Percentiles rank a stretch among this genome's conserved stretches.
phyloP scores from a whole-genome alignment of 1,139 yeast species.

The Hyphopichia fennica region DNA sequence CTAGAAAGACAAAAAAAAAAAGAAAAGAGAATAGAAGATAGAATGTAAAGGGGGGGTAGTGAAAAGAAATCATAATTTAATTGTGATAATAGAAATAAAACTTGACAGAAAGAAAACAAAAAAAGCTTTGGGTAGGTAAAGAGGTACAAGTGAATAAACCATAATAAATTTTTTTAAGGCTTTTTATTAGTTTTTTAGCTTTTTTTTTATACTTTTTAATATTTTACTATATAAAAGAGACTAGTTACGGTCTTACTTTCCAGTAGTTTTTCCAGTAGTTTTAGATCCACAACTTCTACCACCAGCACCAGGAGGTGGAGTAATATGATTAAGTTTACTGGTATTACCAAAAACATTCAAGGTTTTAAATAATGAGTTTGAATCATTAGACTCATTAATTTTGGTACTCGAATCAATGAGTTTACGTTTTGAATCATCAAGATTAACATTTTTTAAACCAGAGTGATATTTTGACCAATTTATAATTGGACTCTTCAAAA shows the following conservation, averaged over 20 bases:
- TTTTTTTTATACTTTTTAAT: too few species aligned
- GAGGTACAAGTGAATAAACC: too few species aligned
- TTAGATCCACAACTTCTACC: neutral
- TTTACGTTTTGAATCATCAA: neutral
- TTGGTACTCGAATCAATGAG: neutral
- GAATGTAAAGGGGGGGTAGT: neutral
- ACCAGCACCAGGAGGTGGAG: conserved; percentile 1
- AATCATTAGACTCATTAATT: neutral
- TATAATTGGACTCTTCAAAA: conserved; percentile 36
- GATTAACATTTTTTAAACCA: conserved; percentile 10
- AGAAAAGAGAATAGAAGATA: neutral
- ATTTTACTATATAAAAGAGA: too few species aligned
- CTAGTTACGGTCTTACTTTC: neutral
- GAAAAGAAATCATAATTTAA: neutral
- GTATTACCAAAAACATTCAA: conserved; percentile 20
- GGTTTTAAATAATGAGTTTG: conserved; percentile 24
- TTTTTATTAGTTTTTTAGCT: too few species aligned
- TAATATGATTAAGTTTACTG: neutral
- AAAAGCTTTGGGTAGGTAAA: too few species aligned
- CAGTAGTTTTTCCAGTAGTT: neutral
- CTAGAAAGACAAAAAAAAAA: neutral
- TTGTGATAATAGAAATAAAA: too few species aligned
- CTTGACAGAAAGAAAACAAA: neutral
- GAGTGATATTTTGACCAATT: conserved; percentile 37
- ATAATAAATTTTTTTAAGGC: too few species aligned